Percentiles rank a stretch among this genome's conserved stretches.
phyloP scores from a whole-genome alignment of 2,329 filamentous ascomycete species.

The Bipolaris bicolor region DNA sequence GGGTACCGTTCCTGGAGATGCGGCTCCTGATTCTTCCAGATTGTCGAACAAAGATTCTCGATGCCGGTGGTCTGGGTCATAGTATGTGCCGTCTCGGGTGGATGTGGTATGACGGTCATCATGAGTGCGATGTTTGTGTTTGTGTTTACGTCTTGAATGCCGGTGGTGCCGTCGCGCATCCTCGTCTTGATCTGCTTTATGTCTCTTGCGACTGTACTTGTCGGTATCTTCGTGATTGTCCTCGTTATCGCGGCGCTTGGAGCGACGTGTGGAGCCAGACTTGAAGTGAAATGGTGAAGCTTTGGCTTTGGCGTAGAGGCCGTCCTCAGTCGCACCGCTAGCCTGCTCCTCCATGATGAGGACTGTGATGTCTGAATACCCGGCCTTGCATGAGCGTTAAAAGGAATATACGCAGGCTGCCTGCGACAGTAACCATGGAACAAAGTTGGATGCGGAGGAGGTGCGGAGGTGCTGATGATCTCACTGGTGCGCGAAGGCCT shows the following conservation, averaged over 20 bases:
- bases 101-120: constrained; percentile 33
- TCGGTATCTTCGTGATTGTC: constrained; percentile 14
- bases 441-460: constrained; percentile 26
- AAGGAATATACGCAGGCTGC: not conserved
- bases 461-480: constrained; percentile 31
- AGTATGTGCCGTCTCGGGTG: constrained; percentile 39
- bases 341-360: constrained; percentile 39
- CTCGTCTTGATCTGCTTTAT: constrained; percentile 18
- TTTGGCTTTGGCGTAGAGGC: constrained; percentile 35
- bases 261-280: constrained; percentile 29
- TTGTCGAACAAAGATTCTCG: constrained; percentile 44
- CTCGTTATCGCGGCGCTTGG: constrained; percentile 25
- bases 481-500: constrained; percentile 35
- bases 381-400: constrained; percentile 26
- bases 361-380: constrained; percentile 13
- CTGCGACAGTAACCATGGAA: constrained; percentile 4
- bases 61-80: constrained; percentile 37
- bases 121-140: constrained; percentile 22
- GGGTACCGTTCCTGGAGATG: constrained; percentile 54
- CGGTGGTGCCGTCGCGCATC: constrained; percentile 13
- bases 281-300: constrained; percentile 51
- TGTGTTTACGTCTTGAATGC: constrained; percentile 27
- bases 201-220: constrained; percentile 20
- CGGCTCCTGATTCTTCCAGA: constrained; percentile 42
- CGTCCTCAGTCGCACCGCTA: constrained; percentile 26